Evolutionary conservation across 306 rosid species (phyloP).

Genomic region (Cucurbita ficifolia): DNA sequence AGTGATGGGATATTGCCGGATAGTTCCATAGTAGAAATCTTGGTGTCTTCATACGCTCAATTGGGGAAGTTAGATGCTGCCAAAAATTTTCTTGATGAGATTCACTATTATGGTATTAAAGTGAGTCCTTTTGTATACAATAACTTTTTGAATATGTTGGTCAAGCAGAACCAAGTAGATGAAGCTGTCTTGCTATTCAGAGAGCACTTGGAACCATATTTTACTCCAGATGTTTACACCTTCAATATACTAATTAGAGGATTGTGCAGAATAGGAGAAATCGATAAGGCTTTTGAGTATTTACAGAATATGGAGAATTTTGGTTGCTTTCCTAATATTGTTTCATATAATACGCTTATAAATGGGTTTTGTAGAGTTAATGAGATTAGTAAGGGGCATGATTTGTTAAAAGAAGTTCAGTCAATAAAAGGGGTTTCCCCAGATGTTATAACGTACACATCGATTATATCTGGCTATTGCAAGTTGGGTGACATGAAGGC

Average conservation of each 20-base stretch:
- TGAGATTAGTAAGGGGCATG: conserved; percentile 38
- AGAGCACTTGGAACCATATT: conserved; percentile 32
- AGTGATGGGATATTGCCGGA: conserved; percentile 50
- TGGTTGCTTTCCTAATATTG: conserved; percentile 55
- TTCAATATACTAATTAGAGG: conserved; percentile 69
- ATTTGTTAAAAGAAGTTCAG: conserved; percentile 34
- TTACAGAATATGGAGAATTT: conserved; percentile 42
- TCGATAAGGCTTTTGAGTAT: conserved; percentile 43
- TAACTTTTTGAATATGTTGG: conserved; percentile 43
- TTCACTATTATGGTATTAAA: conserved; percentile 18
- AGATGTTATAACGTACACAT: conserved; percentile 51
- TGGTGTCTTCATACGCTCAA: conserved; percentile 50
- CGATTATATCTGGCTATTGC: conserved; percentile 61
- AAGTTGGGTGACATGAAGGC: conserved; percentile 46
- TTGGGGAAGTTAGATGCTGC: conserved; percentile 37
- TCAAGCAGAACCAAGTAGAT: conserved; percentile 27
- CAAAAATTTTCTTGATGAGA: conserved; percentile 37
- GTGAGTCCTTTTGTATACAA: conserved; percentile 40
- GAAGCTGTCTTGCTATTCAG: conserved; percentile 53
- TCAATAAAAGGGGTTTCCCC: conserved; percentile 24
- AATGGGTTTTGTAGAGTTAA: conserved; percentile 55
- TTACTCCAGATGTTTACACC: conserved; percentile 33
- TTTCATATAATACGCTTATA: conserved; percentile 60
- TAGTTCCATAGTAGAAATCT: conserved; percentile 32
- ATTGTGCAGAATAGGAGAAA: conserved; percentile 35